Percentiles rank a stretch among this genome's conserved stretches.
phyloP scores from a whole-genome alignment of 1,139 yeast species.

The Hansenula sp. region DNA sequence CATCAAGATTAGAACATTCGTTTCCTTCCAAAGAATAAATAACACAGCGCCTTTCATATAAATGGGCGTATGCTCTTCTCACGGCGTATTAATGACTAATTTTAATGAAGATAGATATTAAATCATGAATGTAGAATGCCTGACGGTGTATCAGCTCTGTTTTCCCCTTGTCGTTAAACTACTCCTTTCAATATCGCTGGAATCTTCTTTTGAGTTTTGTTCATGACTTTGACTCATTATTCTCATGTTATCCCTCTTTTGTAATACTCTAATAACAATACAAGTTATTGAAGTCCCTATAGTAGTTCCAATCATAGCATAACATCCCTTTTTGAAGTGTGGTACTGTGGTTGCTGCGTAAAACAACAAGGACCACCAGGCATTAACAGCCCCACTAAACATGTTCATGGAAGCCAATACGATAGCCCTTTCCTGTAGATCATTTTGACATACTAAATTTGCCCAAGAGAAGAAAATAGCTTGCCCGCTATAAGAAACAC shows the following conservation, averaged over 20 bases:
- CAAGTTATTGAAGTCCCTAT: slow-evolving; percentile 32
- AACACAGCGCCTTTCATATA: too few relatives aligned
- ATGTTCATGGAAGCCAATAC: slow-evolving; percentile 61
- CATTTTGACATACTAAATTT: slow-evolving; percentile 48
- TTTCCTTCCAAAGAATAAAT: slow-evolving; percentile 12
- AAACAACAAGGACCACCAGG: slow-evolving; percentile 59
- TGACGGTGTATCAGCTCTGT: too few relatives aligned
- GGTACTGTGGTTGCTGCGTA: slow-evolving; percentile 50
- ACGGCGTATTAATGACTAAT: too few relatives aligned
- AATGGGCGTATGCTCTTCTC: too few relatives aligned
- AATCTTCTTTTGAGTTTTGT: not conserved
- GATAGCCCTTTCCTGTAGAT: slow-evolving; percentile 53
- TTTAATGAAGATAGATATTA: too few relatives aligned
- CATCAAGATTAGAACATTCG: slow-evolving; percentile 44
- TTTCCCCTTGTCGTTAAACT: too few relatives aligned
- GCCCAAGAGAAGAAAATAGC: slow-evolving; percentile 62
- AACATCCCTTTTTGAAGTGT: slow-evolving; percentile 46
- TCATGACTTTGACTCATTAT: not conserved
- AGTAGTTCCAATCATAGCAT: slow-evolving; percentile 53
- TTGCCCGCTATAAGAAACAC: slow-evolving; percentile 53
- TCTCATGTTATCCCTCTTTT: slow-evolving; percentile 31
- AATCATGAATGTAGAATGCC: too few relatives aligned
- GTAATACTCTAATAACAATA: slow-evolving; percentile 31
- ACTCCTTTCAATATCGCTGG: not conserved
- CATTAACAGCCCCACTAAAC: slow-evolving; percentile 59